Percentiles rank a stretch among this genome's conserved stretches.
These are phyloP conservation scores for Jaminaea rosea DNA, from an alignment of 1,284 basidiomycete genomes.

Conservation along the genomic window DNA sequence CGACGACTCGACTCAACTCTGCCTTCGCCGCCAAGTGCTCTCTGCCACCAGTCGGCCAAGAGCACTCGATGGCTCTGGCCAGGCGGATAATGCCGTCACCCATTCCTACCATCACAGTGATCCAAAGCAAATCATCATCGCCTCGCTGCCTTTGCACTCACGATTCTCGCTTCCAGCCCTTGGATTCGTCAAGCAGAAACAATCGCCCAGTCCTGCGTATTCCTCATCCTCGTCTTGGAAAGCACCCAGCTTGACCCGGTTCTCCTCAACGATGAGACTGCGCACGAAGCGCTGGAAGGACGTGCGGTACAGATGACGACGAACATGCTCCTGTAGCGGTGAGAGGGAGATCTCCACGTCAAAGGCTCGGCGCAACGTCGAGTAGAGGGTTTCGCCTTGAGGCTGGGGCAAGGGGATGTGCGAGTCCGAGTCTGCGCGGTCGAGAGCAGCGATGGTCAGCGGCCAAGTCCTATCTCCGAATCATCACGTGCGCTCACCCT, in stretches of 20 bases:
- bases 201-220: constrained; percentile 12
- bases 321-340: constrained; percentile 14
- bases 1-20: no score
- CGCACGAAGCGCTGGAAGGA: constrained; percentile 27
- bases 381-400: constrained; percentile 1
- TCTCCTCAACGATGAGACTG: constrained; percentile 18
- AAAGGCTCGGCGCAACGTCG: constrained; percentile 2
- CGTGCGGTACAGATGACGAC: constrained; percentile 14
- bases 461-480: no score
- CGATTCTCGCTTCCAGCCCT: constrained; percentile 24
- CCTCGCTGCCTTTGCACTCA: no score
- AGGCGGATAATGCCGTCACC: no score
- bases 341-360: constrained; percentile 5
- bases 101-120: no score
- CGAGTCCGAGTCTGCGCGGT: constrained; percentile 5
- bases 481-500: no score
- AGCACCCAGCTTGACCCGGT: constrained; percentile 16
- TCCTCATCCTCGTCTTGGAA: constrained; percentile 12
- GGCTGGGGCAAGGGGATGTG: constrained; percentile 3
- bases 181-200: constrained; percentile 19
- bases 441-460: no score
- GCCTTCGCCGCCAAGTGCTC: no score
- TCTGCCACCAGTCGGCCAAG: no score
- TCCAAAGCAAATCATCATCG: no score
- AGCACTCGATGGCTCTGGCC: no score